Conservation (phyloP, 768 basidiomycete species). For the Multifurca ochricompacta region DNA sequence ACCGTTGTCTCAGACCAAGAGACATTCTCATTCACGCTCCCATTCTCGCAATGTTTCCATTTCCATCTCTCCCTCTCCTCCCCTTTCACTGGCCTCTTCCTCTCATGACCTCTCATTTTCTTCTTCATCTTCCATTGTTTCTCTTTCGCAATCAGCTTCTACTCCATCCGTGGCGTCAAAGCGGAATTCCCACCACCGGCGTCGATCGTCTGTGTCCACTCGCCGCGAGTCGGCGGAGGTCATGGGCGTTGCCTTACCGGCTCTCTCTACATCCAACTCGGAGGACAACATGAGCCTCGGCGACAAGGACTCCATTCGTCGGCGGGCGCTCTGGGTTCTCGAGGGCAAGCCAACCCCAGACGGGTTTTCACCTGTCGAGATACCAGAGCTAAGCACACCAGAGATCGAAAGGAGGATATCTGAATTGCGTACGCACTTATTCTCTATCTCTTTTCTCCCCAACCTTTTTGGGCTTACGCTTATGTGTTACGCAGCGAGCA, state of each 20-base stretch:
- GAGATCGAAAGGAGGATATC: constrained; percentile 48
- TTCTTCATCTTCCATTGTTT: constrained; percentile 28
- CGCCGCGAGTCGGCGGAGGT: constrained; percentile 85
- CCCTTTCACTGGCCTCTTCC: constrained; percentile 35
- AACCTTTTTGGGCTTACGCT: background rate
- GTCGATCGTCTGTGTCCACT: constrained; percentile 83
- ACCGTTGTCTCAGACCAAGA: constrained; percentile 34
- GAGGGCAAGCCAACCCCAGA: constrained; percentile 71
- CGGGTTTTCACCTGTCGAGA: constrained; percentile 70
- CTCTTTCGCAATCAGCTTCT: constrained; percentile 26
- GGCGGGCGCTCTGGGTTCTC: constrained; percentile 76
- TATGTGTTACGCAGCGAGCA: constrained; percentile 41
- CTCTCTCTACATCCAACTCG: constrained; percentile 49
- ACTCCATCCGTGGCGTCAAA: constrained; percentile 32
- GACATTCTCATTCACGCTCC: constrained; percentile 53
- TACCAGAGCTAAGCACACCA: constrained; percentile 65
- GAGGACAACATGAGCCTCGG: constrained; percentile 64
- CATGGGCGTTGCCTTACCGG: constrained; percentile 74
- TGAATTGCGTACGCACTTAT: constrained; percentile 54
- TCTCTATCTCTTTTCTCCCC: background rate
- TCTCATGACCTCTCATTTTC: constrained; percentile 28
- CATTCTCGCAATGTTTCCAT: constrained; percentile 65
- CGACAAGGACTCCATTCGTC: constrained; percentile 72
- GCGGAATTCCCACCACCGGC: constrained; percentile 75
- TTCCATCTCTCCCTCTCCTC: constrained; percentile 25